Base-by-base conservation (phyloP, 192 early-diverging fungal genomes). In the Linnemannia hyalina region DNA sequence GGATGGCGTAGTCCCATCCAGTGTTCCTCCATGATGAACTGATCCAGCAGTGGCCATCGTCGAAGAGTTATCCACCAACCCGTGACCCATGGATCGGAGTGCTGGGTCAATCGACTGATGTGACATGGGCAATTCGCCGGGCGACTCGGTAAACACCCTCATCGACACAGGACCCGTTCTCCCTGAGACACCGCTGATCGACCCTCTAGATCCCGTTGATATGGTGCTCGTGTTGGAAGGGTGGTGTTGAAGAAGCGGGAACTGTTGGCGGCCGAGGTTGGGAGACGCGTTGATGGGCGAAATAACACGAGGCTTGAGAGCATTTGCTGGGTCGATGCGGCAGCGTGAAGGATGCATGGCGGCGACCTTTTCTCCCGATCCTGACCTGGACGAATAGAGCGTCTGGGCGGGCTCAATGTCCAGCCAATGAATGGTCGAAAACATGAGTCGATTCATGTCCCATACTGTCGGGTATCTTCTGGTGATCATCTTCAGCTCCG, bases 351-450 rank as follows among this genome's bases (percentile, higher is more conserved):
- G 84, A 40, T 81, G 75, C 69, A 86, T 86, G 9, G 84, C 84
- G 52, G 65, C 13, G 2, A 75, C n/a, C 38, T 47, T 80, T 32
- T 81, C 54, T 46, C 75, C 68, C 3, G 76, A 49, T n/a, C 80
- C 69, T 29, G 47, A 8, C 60, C 47, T 77, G 3, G 35, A 11
- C 23, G 26, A 18, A 8, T 40, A 68, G 23, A 81, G 16, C n/a
- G 70, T 42, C 35, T 65, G 55, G 10, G 79, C 75, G 15, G 84
- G 84, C 44, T 86, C 84, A 38, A 86, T n/a, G 20, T 86, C 84
- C 35, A 86, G 68, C 84, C 84, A 86, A 40, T 86, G 84, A 9
- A 86, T 76, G 38, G 78, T 86, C 26, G 80, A 75, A 74, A 86
- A 86, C 38, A 86, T 70, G 20, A 86, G 72, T 60, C 76, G 69